Evolutionary conservation across 306 rosid species (phyloP).

Genomic region (Vigna reflexopilosa): DNA sequence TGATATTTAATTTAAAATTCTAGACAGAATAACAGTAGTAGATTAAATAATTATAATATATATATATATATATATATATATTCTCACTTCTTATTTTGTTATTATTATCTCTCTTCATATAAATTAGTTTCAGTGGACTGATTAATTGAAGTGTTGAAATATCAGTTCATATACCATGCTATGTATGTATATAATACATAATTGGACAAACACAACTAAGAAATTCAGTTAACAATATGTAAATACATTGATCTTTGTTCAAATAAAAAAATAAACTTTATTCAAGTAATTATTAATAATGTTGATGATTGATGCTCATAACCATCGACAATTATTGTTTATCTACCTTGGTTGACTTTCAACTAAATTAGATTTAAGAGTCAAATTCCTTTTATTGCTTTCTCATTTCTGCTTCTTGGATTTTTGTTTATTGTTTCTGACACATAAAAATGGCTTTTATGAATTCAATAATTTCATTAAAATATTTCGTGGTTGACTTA

Average conservation of each 20-base stretch:
- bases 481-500: conserved; percentile 9
- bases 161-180: background rate
- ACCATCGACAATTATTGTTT: conserved; percentile 40
- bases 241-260: conserved; percentile 37
- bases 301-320: conserved; percentile 34
- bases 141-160: background rate
- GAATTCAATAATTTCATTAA: conserved; percentile 7
- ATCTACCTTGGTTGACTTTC: conserved; percentile 43
- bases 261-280: background rate
- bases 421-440: background rate
- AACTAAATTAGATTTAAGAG: conserved; percentile 16
- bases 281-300: background rate
- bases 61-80: too few relatives aligned
- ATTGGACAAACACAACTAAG: conserved; percentile 32
- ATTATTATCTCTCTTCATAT: background rate
- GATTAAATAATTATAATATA: background rate
- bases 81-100: background rate
- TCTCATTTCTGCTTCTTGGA: conserved; percentile 7
- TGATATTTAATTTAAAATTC: conserved; percentile 16
- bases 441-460: background rate
- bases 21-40: background rate
- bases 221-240: conserved; percentile 39
- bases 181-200: background rate
- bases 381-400: conserved; percentile 32
- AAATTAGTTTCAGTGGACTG: conserved; percentile 8